phyloP scores from a whole-genome alignment of 352 stramenopile genomes.

The Globisporangium spiculum region DNA sequence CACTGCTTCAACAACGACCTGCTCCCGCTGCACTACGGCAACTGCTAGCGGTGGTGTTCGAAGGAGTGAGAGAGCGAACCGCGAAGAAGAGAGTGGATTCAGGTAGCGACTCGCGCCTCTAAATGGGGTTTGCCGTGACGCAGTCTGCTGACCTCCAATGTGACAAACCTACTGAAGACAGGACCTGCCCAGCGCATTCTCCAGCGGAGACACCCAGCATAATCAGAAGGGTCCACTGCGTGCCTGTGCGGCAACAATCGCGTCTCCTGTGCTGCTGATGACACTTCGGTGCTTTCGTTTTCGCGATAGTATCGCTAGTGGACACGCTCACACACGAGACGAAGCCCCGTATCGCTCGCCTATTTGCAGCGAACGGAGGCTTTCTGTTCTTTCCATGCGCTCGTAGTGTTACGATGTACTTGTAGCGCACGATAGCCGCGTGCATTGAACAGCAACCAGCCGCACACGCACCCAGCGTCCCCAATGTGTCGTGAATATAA shows the following conservation, averaged over 20 bases:
- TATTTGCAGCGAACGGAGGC: no score
- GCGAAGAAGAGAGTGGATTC: not conserved
- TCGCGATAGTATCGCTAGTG: not conserved
- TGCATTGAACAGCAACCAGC: not conserved
- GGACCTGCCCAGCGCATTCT: not conserved
- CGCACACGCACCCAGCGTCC: not conserved
- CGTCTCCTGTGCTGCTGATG: not conserved
- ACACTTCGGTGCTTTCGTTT: not conserved
- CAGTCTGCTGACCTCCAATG: not conserved
- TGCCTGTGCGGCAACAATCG: not conserved
- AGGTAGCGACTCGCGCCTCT: no score
- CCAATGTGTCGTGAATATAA: not conserved
- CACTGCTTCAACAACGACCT: not conserved
- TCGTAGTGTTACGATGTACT: not conserved
- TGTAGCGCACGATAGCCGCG: not conserved
- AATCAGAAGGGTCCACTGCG: not conserved
- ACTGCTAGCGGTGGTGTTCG: not conserved
- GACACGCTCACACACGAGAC: not conserved
- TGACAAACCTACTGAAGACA: not conserved
- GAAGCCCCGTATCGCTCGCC: not conserved
- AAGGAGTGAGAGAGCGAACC: not conserved
- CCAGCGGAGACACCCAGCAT: not conserved
- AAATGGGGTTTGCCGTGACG: no score
- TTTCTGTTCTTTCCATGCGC: not conserved
- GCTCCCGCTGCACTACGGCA: constrained; percentile 4